A percentile compares a stretch with the other conserved stretches of the same genome.
Conservation (phyloP, 441 rosid genomes). For the Croton setiger region DNA sequence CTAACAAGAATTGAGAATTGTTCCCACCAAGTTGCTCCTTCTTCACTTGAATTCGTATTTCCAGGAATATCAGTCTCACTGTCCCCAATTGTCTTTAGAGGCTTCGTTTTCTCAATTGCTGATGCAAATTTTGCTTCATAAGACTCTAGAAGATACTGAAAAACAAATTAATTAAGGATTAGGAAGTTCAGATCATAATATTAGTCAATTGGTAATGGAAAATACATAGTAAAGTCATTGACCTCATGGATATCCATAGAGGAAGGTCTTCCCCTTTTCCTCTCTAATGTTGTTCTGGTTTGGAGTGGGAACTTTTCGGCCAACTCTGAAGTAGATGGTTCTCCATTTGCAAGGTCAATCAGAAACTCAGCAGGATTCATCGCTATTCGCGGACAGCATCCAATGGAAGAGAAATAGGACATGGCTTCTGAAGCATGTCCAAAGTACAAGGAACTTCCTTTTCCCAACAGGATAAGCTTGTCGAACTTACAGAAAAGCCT, state of each 20-base stretch:
- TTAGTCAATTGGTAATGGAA: not conserved
- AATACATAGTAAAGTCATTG: not conserved
- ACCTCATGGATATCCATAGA: constrained; percentile 11
- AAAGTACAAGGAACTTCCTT: constrained; percentile 12
- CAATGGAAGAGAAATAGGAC: constrained; percentile 16
- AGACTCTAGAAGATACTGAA: constrained; percentile 13
- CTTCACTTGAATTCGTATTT: not conserved
- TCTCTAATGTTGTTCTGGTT: not conserved
- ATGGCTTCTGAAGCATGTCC: constrained; percentile 15
- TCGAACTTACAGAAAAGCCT: constrained; percentile 14
- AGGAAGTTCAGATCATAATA: no score
- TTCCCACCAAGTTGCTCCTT: constrained; percentile 11
- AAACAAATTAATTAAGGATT: no score
- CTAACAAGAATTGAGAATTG: constrained; percentile 13
- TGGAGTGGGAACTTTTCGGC: not conserved
- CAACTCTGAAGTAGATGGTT: constrained; percentile 11
- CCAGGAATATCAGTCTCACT: not conserved
- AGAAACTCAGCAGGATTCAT: constrained; percentile 21
- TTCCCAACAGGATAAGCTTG: constrained; percentile 14
- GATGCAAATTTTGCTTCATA: not conserved
- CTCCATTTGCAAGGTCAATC: constrained; percentile 20
- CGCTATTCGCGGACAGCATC: constrained; percentile 7
- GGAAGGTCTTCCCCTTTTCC: not conserved
- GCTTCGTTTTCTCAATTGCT: not conserved
- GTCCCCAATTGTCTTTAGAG: not conserved